Percentiles rank a stretch among this genome's conserved stretches.
Evolutionary conservation across 805 yeast genomes (phyloP).

Genomic region (Candida insectalens): DNA sequence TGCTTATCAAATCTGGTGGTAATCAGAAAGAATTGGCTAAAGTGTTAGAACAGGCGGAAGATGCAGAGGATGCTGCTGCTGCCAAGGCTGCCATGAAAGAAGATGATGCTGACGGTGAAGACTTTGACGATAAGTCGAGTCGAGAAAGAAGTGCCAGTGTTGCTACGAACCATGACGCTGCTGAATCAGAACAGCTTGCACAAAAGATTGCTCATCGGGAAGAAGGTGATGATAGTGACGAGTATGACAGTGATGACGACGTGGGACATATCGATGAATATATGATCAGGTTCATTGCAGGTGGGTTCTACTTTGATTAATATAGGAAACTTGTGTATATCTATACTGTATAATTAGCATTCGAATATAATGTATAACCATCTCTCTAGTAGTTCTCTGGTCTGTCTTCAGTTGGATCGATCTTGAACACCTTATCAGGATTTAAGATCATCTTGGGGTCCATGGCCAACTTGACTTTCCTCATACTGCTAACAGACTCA

Average conservation of each 20-base stretch:
- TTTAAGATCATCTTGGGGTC: constrained; percentile 67
- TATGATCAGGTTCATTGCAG: constrained; percentile 86
- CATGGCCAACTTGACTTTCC: constrained; percentile 56
- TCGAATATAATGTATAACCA: neutral
- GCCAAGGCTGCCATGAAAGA: constrained; percentile 86
- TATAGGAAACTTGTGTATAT: neutral
- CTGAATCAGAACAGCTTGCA: constrained; percentile 14
- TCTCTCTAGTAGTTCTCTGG: constrained; percentile 5
- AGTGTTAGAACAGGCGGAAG: constrained; percentile 85
- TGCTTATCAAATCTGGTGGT: constrained; percentile 3
- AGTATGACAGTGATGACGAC: constrained; percentile 47
- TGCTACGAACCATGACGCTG: constrained; percentile 5
- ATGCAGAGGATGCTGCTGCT: constrained; percentile 83
- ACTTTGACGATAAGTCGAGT: constrained; percentile 49
- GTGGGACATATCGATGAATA: constrained; percentile 89
- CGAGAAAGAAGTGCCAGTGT: constrained; percentile 15
- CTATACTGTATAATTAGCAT: neutral
- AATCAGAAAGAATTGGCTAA: constrained; percentile 19
- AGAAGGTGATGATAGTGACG: constrained; percentile 18
- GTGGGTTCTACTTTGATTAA: constrained; percentile 53
- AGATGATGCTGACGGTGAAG: constrained; percentile 74
- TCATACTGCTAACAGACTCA: constrained; percentile 59
- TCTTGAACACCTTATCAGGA: constrained; percentile 69
- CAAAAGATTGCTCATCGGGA: constrained; percentile 12
- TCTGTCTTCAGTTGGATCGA: constrained; percentile 37